Conservation (phyloP, 768 basidiomycete species). For the Pleurotus platypus region DNA sequence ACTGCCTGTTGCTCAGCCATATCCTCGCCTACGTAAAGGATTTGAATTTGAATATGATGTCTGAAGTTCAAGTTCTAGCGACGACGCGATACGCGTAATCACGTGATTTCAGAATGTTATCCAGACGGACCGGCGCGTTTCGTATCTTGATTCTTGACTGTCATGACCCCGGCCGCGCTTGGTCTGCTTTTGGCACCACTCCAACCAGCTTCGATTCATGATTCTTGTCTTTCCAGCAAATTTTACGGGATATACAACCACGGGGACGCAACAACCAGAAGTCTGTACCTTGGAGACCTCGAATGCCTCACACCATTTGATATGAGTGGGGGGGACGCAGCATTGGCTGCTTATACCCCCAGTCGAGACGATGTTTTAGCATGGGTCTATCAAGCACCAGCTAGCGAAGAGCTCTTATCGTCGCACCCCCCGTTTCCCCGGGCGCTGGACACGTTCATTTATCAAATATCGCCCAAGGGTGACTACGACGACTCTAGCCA, state of each 20-base stretch:
- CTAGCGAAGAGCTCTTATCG: slow-evolving; percentile 42
- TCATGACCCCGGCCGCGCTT: not conserved
- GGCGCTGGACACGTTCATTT: slow-evolving; percentile 35
- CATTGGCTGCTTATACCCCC: slow-evolving; percentile 22
- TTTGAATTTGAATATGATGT: no score
- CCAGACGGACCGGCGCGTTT: no score
- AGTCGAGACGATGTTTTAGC: slow-evolving; percentile 38
- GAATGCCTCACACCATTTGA: slow-evolving; percentile 36
- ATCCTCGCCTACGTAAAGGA: not conserved
- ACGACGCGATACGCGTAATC: not conserved
- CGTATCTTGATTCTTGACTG: not conserved
- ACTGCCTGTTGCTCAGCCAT: slow-evolving; percentile 8
- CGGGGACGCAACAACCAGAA: slow-evolving; percentile 27
- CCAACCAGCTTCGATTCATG: slow-evolving; percentile 31
- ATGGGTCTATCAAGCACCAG: slow-evolving; percentile 55
- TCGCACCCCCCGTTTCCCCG: slow-evolving; percentile 20
- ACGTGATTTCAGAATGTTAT: not conserved
- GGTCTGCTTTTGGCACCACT: slow-evolving; percentile 43
- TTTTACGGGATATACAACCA: slow-evolving; percentile 59
- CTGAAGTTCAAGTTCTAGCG: not conserved
- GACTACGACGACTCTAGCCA: slow-evolving; percentile 1
- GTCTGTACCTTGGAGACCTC: slow-evolving; percentile 42
- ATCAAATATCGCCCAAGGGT: slow-evolving; percentile 15
- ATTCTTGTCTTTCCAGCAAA: slow-evolving; percentile 42
- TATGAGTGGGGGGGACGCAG: slow-evolving; percentile 14